Evolutionary conservation across 176 grass and related monocot species (phyloP).

Genomic region (Aechmea fasciata): DNA sequence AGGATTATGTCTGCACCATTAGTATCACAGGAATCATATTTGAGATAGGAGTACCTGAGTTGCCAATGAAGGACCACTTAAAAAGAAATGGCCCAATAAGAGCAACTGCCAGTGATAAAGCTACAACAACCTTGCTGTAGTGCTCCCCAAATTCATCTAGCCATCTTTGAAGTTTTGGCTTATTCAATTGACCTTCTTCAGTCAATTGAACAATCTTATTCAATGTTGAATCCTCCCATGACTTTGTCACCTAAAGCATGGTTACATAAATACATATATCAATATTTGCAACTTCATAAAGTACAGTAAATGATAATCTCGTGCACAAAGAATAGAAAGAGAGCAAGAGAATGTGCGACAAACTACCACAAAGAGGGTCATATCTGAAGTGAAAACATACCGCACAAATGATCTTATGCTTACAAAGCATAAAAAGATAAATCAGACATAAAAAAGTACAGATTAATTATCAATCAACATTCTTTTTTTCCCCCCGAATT

Average conservation of each 20-base stretch:
- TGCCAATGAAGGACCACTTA: conserved; percentile 94
- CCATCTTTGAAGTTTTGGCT: conserved; percentile 96
- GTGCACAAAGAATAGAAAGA: background rate
- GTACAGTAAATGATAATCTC: background rate
- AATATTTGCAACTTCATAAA: background rate
- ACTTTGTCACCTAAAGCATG: conserved; percentile 77
- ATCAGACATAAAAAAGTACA: too few relatives aligned
- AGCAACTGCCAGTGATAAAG: conserved; percentile 70
- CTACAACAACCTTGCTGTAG: conserved; percentile 87
- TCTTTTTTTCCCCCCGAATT: too few relatives aligned
- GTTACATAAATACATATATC: conserved; percentile 20
- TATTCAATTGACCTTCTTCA: conserved; percentile 89
- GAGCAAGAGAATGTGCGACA: conserved; percentile 1
- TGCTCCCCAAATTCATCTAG: conserved; percentile 94
- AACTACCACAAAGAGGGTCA: too few relatives aligned
- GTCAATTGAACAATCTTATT: conserved; percentile 92
- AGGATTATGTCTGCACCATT: background rate
- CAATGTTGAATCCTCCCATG: conserved; percentile 91
- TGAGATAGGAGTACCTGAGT: conserved; percentile 61
- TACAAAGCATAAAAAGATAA: too few relatives aligned
- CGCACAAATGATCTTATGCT: too few relatives aligned
- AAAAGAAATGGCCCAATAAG: conserved; percentile 80
- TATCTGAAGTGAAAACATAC: too few relatives aligned
- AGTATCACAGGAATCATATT: background rate
- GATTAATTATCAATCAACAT: too few relatives aligned